Evolutionary conservation across 2,329 filamentous ascomycete genomes (phyloP).

Genomic region (Magnaporthiopsis incrustans): DNA sequence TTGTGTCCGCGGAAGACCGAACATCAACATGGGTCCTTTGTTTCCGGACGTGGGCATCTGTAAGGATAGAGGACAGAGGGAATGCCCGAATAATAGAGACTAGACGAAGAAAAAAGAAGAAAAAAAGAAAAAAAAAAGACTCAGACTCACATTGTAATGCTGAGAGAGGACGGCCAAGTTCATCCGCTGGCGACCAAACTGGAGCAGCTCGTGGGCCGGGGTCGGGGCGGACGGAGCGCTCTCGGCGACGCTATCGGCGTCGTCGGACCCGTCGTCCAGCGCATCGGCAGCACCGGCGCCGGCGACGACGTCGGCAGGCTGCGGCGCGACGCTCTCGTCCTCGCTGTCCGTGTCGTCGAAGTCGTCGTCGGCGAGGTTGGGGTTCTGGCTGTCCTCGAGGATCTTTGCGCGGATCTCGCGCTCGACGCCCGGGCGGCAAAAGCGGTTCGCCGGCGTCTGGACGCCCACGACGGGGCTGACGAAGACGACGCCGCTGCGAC

Average conservation of each 20-base stretch:
- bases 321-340: slow-evolving; percentile 2
- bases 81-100: too few species aligned
- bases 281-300: slow-evolving; percentile 2
- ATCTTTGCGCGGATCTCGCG: slow-evolving; percentile 9
- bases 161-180: slow-evolving; percentile 54
- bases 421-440: slow-evolving; percentile 9
- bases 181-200: slow-evolving; percentile 28
- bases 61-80: too few species aligned
- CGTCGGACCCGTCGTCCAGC: background rate
- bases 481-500: slow-evolving; percentile 13
- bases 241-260: background rate
- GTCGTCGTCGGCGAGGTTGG: slow-evolving; percentile 11
- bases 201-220: background rate
- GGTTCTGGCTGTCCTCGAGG: slow-evolving; percentile 7
- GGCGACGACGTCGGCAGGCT: background rate
- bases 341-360: slow-evolving; percentile 8
- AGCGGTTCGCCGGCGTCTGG: slow-evolving; percentile 19
- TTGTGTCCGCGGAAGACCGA: slow-evolving; percentile 16
- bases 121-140: too few species aligned
- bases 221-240: background rate
- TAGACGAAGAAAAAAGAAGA: too few species aligned
- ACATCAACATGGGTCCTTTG: background rate
- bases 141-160: slow-evolving; percentile 39
- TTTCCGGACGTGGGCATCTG: background rate
- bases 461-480: slow-evolving; percentile 18